phyloP scores from a whole-genome alignment of 106 monocot genomes.

The Platanthera zijinensis region DNA sequence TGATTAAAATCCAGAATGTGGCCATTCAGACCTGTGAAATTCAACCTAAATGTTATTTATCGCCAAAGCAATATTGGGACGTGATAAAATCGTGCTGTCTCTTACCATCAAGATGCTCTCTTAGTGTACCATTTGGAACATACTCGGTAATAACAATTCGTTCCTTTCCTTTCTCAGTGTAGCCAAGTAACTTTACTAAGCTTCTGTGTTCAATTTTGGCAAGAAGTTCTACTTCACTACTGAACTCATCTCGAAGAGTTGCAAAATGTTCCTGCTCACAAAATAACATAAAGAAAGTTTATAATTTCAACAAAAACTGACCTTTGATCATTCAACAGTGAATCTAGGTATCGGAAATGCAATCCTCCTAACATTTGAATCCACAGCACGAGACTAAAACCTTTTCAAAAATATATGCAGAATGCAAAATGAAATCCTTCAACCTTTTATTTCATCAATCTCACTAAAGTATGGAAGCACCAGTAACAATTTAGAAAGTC shows the following conservation, averaged over 20 bases:
- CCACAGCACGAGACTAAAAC: background rate
- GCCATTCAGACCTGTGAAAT: slow-evolving; percentile 48
- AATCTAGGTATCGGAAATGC: background rate
- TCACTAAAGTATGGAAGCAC: background rate
- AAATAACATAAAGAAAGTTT: background rate
- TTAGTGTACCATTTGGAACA: slow-evolving; percentile 76
- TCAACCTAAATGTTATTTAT: background rate
- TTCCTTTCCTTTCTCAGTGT: slow-evolving; percentile 66
- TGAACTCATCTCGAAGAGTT: slow-evolving; percentile 55
- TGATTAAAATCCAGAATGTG: slow-evolving; percentile 70
- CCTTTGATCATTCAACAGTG: background rate
- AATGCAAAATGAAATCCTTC: background rate
- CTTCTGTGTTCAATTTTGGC: slow-evolving; percentile 71
- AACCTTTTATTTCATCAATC: background rate
- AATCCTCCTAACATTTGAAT: background rate
- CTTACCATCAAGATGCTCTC: slow-evolving; percentile 88
- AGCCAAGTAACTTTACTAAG: slow-evolving; percentile 72
- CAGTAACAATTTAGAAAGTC: background rate
- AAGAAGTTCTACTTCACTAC: slow-evolving; percentile 77
- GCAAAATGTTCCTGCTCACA: slow-evolving; percentile 47
- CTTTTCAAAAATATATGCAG: background rate
- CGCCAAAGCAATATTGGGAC: background rate
- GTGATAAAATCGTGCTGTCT: background rate
- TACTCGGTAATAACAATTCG: slow-evolving; percentile 73
- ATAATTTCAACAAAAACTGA: background rate